Base-by-base conservation (phyloP, 208 protist species). In the Wallacemonas rigidus region DNA sequence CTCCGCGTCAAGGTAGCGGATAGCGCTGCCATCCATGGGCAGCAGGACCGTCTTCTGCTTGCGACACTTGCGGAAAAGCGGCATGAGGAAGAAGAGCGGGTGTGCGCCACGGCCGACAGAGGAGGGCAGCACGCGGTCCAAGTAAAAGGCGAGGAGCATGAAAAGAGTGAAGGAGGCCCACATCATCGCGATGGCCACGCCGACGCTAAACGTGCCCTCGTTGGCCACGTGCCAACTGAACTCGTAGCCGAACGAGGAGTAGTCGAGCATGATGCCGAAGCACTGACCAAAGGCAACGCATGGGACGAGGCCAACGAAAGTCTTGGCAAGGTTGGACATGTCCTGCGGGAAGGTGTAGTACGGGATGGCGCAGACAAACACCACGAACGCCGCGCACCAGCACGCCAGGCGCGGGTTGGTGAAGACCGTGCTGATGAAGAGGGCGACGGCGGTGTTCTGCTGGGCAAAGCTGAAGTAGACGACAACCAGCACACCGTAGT, bases 51-150 rank as follows among this genome's bases (percentile, higher is more conserved):
- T 68, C 67, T 71, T 72, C 53, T 40, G 54, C 70, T 74, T 83
- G 67, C 64, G 75, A 65, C 83, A 89, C 53, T 61, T 74, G n/a
- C 77, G 76, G 41, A 78, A 54, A 26, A 92, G 74, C 38, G 76
- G 69, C 44, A 70, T 67, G 45, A 94, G 69, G 72, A 92, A 97
- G 71, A 97, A 95, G 41, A 93, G 73, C 61, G 86, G 87, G 71
- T 88, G 77, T 56, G 71, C 72, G 44, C 75, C 74, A 56, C 80
- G 76, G 38, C 90, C 90, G 62, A 91, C 83, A 1, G 81, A 77
- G 44, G 76, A 80, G 35, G 89, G 90, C 60, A 88, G 71, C 53
- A 97, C 90, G 63, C 81, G 86, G 75, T 97, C 90, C 9, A 97
- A 71, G 78, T 97, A 97, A 38, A 85, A 82, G 58, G 81, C 83